Conservation (phyloP, 192 early-diverging fungal species). For the Backusella morwellensis region DNA sequence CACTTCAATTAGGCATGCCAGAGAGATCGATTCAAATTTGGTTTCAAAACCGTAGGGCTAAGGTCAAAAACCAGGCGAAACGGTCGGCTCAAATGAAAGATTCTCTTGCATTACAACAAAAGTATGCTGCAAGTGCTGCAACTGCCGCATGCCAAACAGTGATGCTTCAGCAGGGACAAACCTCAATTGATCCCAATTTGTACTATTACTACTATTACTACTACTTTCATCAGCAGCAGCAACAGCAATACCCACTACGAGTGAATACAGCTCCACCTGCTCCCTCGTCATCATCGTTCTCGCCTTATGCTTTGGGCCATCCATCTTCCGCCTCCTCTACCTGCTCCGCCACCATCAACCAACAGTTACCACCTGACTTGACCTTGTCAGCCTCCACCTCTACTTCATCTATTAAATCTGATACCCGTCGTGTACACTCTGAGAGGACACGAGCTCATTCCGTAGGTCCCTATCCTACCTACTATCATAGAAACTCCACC, state of each 20-base stretch:
- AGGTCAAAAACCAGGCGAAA: slow-evolving; percentile 63
- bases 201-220: slow-evolving; percentile 37
- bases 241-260: slow-evolving; percentile 7
- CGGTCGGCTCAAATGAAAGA: slow-evolving; percentile 9
- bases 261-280: background rate
- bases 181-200: slow-evolving; percentile 22
- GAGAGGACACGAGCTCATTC: slow-evolving; percentile 25
- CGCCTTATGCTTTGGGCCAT: background rate
- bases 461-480: slow-evolving; percentile 15
- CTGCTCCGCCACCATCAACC: background rate
- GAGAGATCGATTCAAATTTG: slow-evolving; percentile 79
- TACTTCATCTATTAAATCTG: slow-evolving; percentile 7
- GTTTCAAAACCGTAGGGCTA: slow-evolving; percentile 83
- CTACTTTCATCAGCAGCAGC: slow-evolving; percentile 32
- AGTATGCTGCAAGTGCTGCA: slow-evolving; percentile 21
- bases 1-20: slow-evolving; percentile 66
- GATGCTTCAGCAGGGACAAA: slow-evolving; percentile 11
- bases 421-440: background rate
- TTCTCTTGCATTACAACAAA: slow-evolving; percentile 19
- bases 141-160: slow-evolving; percentile 27
- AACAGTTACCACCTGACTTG: slow-evolving; percentile 6
- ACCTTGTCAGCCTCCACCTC: slow-evolving; percentile 11
- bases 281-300: background rate
- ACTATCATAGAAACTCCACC: background rate
- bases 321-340: background rate